These are phyloP conservation scores for Chaetomiaceae sp. DNA, from an alignment of 2,329 filamentous ascomycete species.

Conservation along the genomic window DNA sequence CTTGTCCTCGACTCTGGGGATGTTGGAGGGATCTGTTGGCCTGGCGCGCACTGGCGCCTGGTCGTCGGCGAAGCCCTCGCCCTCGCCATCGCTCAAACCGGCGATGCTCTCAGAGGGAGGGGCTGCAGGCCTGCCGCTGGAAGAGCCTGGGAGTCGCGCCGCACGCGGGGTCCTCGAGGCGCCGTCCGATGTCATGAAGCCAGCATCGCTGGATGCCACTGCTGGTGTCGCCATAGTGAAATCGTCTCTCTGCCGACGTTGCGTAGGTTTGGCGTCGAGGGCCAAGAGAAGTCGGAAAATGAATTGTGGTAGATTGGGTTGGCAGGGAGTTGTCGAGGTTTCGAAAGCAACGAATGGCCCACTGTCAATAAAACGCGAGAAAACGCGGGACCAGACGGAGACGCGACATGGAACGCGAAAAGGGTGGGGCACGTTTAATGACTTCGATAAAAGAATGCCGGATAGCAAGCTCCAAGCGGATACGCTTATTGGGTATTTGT, in stretches of 20 bases:
- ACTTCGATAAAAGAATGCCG: slow-evolving; percentile 11
- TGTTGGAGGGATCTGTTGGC: slow-evolving; percentile 44
- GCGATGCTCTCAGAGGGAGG: slow-evolving; percentile 61
- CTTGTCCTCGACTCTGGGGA: slow-evolving; percentile 71
- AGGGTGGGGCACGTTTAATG: slow-evolving; percentile 22
- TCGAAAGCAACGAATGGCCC: slow-evolving; percentile 5
- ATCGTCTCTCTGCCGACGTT: slow-evolving; percentile 1
- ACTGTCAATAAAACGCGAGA: slow-evolving; percentile 26
- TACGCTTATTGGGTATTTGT: slow-evolving; percentile 5
- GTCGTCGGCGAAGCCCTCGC: slow-evolving; percentile 60
- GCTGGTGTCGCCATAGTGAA: slow-evolving; percentile 33
- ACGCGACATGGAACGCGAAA: slow-evolving; percentile 14
- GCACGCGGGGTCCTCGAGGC: slow-evolving; percentile 44
- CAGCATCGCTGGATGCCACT: slow-evolving; percentile 53
- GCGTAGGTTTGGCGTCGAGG: slow-evolving; percentile 9
- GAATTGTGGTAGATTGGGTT: not conserved
- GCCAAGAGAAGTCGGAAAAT: not conserved
- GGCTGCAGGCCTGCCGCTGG: slow-evolving; percentile 49
- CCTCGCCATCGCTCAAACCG: slow-evolving; percentile 58
- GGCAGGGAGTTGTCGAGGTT: not conserved
- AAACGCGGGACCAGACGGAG: slow-evolving; percentile 24
- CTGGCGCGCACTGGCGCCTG: slow-evolving; percentile 53
- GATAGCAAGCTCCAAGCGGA: not conserved
- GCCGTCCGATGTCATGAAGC: slow-evolving; percentile 55
- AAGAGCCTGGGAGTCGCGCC: slow-evolving; percentile 46